Conservation (phyloP, 352 stramenopile species). For the Phytophthora pseudosyringae region DNA sequence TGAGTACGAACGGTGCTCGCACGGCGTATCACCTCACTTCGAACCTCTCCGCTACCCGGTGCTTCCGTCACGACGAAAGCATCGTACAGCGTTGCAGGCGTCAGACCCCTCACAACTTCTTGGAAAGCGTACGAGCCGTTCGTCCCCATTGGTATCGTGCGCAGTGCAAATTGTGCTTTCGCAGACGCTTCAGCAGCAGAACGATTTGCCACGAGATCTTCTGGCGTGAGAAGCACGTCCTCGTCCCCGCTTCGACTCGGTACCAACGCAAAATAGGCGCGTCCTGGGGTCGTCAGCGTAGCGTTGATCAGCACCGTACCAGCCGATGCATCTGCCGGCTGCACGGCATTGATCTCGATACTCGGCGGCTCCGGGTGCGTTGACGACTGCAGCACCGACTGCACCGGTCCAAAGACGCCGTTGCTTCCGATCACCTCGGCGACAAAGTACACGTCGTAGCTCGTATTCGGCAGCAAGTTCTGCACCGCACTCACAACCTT, state of each 20-base stretch:
- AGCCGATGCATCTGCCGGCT: slow-evolving; percentile 46
- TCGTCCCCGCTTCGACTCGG: slow-evolving; percentile 24
- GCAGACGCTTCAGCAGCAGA: slow-evolving; percentile 11
- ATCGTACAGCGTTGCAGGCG: slow-evolving; percentile 65
- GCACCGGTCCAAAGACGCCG: slow-evolving; percentile 74
- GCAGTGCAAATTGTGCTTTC: slow-evolving; percentile 36
- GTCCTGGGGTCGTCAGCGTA: slow-evolving; percentile 46
- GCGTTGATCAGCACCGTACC: slow-evolving; percentile 40
- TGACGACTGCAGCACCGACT: slow-evolving; percentile 62
- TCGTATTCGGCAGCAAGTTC: slow-evolving; percentile 59
- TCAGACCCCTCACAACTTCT: slow-evolving; percentile 37
- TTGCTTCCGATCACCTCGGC: slow-evolving; percentile 80
- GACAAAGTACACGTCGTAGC: slow-evolving; percentile 88
- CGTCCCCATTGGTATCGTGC: slow-evolving; percentile 30
- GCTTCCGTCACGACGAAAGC: slow-evolving; percentile 65
- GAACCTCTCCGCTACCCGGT: slow-evolving; percentile 52
- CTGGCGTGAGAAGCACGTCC: slow-evolving; percentile 16
- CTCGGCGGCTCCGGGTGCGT: slow-evolving; percentile 60
- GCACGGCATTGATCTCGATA: slow-evolving; percentile 27
- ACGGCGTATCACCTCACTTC: slow-evolving; percentile 44
- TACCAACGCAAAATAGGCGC: slow-evolving; percentile 58
- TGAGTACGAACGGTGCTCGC: slow-evolving; percentile 54
- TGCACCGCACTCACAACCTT: slow-evolving; percentile 58
- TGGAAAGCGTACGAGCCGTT: slow-evolving; percentile 33
- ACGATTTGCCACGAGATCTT: slow-evolving; percentile 42